Percentiles rank a stretch among this genome's conserved stretches.
Evolutionary conservation across 768 basidiomycete species (phyloP).

Genomic region (Coprinopsis sp.): DNA sequence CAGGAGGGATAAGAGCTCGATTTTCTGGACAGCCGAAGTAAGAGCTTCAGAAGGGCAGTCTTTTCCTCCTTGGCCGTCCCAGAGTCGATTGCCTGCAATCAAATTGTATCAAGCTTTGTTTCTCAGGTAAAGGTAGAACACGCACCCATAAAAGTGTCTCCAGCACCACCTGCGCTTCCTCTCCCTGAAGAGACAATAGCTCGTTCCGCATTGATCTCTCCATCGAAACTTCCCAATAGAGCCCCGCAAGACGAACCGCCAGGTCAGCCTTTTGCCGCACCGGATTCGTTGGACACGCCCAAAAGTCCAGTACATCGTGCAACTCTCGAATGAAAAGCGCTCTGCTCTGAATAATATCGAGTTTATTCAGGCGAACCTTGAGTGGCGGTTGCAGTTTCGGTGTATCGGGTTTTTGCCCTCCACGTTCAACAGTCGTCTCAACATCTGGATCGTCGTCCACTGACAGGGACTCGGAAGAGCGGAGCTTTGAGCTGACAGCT

Average conservation of each 20-base stretch:
- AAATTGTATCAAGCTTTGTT: not conserved
- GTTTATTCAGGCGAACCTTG: not conserved
- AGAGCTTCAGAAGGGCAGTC: not conserved
- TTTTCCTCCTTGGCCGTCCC: not conserved
- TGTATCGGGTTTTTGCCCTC: no score
- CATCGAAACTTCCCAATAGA: not conserved
- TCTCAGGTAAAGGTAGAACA: not conserved
- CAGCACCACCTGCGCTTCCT: slow-evolving; percentile 1
- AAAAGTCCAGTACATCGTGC: not conserved
- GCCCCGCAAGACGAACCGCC: not conserved
- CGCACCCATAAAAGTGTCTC: slow-evolving; percentile 1
- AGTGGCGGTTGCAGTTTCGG: no score
- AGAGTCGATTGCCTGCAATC: not conserved
- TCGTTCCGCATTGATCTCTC: not conserved
- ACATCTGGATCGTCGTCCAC: no score
- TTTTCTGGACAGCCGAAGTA: slow-evolving; percentile 18
- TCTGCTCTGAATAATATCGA: not conserved
- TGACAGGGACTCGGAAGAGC: no score
- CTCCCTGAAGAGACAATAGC: not conserved
- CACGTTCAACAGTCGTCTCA: no score
- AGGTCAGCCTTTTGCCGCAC: not conserved
- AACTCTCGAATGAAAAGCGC: not conserved
- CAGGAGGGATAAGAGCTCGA: slow-evolving; percentile 25
- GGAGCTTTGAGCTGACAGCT: no score
- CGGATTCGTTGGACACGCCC: no score